Conservation (phyloP, 495 filamentous ascomycete genomes). For the Trichoderma virens region DNA sequence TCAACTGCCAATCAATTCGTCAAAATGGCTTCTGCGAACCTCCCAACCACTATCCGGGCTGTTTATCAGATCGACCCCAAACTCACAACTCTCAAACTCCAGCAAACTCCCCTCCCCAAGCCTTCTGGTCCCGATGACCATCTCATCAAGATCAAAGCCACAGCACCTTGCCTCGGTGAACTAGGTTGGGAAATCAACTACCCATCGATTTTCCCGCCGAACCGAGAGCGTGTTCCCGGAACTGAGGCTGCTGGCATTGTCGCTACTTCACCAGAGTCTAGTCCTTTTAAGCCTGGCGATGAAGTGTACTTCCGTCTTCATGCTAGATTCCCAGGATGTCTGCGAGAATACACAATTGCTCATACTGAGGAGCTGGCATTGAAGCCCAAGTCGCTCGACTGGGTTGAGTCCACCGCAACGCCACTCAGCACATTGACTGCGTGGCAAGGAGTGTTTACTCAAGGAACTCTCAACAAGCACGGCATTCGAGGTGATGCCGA, state of each 20-base stretch:
- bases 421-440: constrained; percentile 56
- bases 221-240: constrained; percentile 42
- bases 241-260: constrained; percentile 43
- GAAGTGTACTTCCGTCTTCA: constrained; percentile 48
- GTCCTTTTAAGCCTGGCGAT: constrained; percentile 45
- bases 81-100: constrained; percentile 18
- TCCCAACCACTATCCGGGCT: constrained; percentile 23
- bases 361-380: constrained; percentile 28
- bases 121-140: constrained; percentile 39
- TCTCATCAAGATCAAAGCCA: constrained; percentile 50
- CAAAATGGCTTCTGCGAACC: constrained; percentile 16
- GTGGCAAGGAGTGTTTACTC: constrained; percentile 51
- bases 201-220: constrained; percentile 29
- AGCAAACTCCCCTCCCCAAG: constrained; percentile 20
- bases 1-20: neutral
- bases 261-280: constrained; percentile 36
- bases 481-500: constrained; percentile 23
- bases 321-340: constrained; percentile 42
- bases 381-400: constrained; percentile 45
- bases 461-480: constrained; percentile 19
- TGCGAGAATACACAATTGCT: constrained; percentile 46
- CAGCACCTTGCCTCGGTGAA: constrained; percentile 51
- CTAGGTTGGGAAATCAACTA: constrained; percentile 40
- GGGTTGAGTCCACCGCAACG: constrained; percentile 45
- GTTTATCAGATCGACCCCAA: constrained; percentile 23